Base-by-base conservation (phyloP, 139 green algal genomes). In the Picochlorum costavermella region DNA sequence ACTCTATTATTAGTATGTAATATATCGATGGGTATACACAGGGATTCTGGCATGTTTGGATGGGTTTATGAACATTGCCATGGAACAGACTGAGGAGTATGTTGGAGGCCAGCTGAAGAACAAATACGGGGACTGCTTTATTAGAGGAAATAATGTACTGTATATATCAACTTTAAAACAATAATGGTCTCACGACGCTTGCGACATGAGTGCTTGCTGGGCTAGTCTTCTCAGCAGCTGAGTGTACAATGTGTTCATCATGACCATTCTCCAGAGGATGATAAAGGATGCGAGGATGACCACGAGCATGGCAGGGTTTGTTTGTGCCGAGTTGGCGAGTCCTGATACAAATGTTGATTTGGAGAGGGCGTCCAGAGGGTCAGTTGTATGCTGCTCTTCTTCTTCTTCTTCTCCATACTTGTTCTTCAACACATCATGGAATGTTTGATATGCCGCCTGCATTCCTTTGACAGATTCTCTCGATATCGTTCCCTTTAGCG, bases 51-150 rank as follows among this genome's bases (percentile, higher is more conserved):
- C 90, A 1, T 98, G 92, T 71, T 65, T 99, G 33, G 94, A 99
- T 74, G 94, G 94, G 23, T 99, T 96, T 80, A 99, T 99, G 94
- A 99, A 99, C 81, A 97, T 99, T 43, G 94, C 94, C 1, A 97
- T 99, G 92, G 94, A 98, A 78, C 88, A 98, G 67, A 99, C 94
- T 65, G 94, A 98, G 76, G 94, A 99, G 73, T 98, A 98, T 70
- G 90, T 98, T 2, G 91, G 96, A 50, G 94, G 94, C 4, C 91
- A 99, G 75, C 71, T 99, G 20, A 98, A 98, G 64, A 97, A 97
- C 72, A 97, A 96, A 68, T 99, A 98, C 64, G 94, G 94, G 0
- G 94, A 99, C 73, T 91, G 86, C 33, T 99, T 99, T 77, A 97
- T 99, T 64, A 81, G 94, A 17, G 94, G 94, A 6, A 99, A 99